Conservation (phyloP, 805 yeast species). For the Zygosaccharomyces bailii region DNA sequence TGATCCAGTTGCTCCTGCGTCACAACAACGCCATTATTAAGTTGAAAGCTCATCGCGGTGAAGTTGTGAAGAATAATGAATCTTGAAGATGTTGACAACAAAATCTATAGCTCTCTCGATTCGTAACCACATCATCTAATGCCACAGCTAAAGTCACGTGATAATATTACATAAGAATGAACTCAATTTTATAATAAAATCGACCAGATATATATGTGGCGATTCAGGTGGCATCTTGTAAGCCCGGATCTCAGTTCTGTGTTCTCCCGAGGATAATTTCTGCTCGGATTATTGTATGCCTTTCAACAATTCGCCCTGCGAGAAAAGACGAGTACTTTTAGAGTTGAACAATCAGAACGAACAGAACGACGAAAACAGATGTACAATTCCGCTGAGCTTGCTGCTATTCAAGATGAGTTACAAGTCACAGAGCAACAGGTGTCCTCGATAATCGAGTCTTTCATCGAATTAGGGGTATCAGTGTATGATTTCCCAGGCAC, state of each 20-base stretch:
- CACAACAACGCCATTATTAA: constrained; percentile 38
- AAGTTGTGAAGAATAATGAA: background rate
- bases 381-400: constrained; percentile 11
- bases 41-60: constrained; percentile 11
- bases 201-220: too few species aligned
- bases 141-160: constrained; percentile 7
- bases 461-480: constrained; percentile 84
- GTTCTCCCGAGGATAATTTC: too few species aligned
- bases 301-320: background rate
- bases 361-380: constrained; percentile 6
- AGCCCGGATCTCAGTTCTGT: too few species aligned
- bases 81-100: background rate
- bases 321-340: background rate
- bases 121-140: background rate
- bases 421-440: constrained; percentile 34
- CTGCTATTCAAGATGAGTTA: constrained; percentile 31
- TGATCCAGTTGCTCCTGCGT: constrained; percentile 57
- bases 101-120: background rate
- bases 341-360: background rate
- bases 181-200: too few species aligned
- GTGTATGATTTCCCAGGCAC: constrained; percentile 94
- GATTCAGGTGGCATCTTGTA: too few species aligned
- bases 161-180: too few species aligned
- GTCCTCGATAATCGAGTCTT: constrained; percentile 65
- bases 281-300: background rate